Evolutionary conservation across 345 rosid genomes (phyloP).

Genomic region (Salix suchowensis): DNA sequence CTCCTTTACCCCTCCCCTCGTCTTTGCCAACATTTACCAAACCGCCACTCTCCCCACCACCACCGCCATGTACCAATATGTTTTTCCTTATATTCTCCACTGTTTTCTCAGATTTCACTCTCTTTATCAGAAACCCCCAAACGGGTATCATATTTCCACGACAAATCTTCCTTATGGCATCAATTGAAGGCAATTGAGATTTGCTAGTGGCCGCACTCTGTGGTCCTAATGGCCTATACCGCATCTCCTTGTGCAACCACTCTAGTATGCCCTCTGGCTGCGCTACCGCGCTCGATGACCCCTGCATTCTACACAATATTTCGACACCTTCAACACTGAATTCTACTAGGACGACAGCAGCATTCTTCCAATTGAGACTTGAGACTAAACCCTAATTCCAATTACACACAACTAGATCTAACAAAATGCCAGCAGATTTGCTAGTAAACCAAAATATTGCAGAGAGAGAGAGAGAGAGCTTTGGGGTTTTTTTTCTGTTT

Average conservation of each 20-base stretch:
- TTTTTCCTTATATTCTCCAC: constrained; percentile 73
- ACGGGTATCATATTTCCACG: constrained; percentile 84
- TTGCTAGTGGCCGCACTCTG: constrained; percentile 46
- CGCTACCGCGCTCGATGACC: constrained; percentile 23
- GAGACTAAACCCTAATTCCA: background rate
- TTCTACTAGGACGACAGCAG: background rate
- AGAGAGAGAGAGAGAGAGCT: background rate
- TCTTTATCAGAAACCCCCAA: constrained; percentile 61
- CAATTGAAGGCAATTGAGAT: constrained; percentile 58
- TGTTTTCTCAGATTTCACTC: constrained; percentile 83
- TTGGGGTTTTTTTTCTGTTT: too few species aligned
- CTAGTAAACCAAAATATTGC: too few species aligned
- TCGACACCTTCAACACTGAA: background rate
- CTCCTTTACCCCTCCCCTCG: constrained; percentile 45
- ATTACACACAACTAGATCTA: constrained; percentile 13
- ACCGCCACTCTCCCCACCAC: constrained; percentile 28
- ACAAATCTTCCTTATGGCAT: constrained; percentile 63
- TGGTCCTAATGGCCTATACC: constrained; percentile 69
- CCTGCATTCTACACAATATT: constrained; percentile 11
- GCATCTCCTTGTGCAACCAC: constrained; percentile 91
- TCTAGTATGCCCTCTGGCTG: constrained; percentile 72
- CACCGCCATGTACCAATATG: constrained; percentile 67
- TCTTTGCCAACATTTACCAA: constrained; percentile 40
- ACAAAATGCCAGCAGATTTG: background rate
- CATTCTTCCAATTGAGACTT: background rate